phyloP scores from a whole-genome alignment of 768 basidiomycete genomes.

The Lepiota brunneoincarnata region DNA sequence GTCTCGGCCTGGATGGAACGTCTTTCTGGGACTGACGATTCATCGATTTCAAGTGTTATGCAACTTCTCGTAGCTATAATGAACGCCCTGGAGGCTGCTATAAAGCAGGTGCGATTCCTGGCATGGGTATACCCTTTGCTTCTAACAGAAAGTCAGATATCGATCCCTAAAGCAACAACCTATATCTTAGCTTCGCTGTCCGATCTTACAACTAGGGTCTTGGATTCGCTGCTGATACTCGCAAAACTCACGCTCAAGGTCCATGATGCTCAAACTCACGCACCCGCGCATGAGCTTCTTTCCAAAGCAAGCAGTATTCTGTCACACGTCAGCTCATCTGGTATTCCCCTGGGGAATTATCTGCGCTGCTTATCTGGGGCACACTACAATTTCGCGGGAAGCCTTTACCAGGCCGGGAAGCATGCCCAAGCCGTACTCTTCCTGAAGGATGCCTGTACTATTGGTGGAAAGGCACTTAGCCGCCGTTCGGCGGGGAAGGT shows the following conservation, averaged over 20 bases:
- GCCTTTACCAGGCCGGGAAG: slow-evolving; percentile 63
- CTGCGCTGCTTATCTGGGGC: slow-evolving; percentile 70
- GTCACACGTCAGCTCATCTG: slow-evolving; percentile 17
- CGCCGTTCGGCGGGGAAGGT: slow-evolving; percentile 24
- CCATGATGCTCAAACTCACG: slow-evolving; percentile 44
- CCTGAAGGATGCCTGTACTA: slow-evolving; percentile 53
- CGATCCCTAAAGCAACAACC: neutral
- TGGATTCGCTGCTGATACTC: slow-evolving; percentile 57
- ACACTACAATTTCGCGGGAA: slow-evolving; percentile 65
- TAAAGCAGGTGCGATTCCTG: neutral
- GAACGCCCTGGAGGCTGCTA: neutral
- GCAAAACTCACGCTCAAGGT: slow-evolving; percentile 41
- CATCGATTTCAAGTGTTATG: neutral
- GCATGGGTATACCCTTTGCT: neutral
- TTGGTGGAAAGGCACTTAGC: slow-evolving; percentile 48
- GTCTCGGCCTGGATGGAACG: slow-evolving; percentile 45
- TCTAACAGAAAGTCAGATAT: neutral
- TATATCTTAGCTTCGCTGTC: neutral
- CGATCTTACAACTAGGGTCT: slow-evolving; percentile 38
- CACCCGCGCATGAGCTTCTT: slow-evolving; percentile 44
- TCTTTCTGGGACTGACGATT: slow-evolving; percentile 4
- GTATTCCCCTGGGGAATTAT: slow-evolving; percentile 47
- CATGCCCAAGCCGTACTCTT: slow-evolving; percentile 69
- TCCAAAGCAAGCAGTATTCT: slow-evolving; percentile 37
- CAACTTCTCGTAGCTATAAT: slow-evolving; percentile 12